A percentile compares a stretch with the other conserved stretches of the same genome.
phyloP scores from a whole-genome alignment of 2,329 filamentous ascomycete genomes.

The Penicillium sumatraense region DNA sequence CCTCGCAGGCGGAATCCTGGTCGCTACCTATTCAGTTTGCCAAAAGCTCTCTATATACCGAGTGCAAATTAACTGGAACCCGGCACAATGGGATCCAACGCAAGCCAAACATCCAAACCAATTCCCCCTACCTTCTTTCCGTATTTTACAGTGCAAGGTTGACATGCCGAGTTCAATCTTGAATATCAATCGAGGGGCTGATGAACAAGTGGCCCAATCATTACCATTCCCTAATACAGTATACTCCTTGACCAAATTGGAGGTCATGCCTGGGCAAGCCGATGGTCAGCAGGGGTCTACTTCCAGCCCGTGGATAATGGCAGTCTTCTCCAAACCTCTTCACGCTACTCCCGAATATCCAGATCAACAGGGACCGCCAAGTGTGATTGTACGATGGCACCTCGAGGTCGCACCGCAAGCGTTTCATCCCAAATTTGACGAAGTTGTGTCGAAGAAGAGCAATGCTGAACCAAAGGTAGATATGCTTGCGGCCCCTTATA shows the following conservation, averaged over 20 bases:
- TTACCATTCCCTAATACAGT: constrained; percentile 32
- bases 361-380: constrained; percentile 69
- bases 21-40: constrained; percentile 56
- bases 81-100: constrained; percentile 58
- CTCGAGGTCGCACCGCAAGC: constrained; percentile 67
- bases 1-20: constrained; percentile 35
- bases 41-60: constrained; percentile 76
- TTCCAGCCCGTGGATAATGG: constrained; percentile 67
- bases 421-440: constrained; percentile 77
- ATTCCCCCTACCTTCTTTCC: constrained; percentile 43
- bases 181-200: constrained; percentile 26
- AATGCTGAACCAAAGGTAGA: constrained; percentile 49
- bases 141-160: constrained; percentile 42
- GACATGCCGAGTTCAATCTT: constrained; percentile 40
- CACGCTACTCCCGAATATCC: constrained; percentile 57
- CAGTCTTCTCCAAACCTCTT: constrained; percentile 69
- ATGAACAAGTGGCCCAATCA: constrained; percentile 29
- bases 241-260: constrained; percentile 74
- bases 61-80: constrained; percentile 75
- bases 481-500: constrained; percentile 13
- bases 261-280: constrained; percentile 70
- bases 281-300: constrained; percentile 62
- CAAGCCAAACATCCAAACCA: constrained; percentile 35
- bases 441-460: constrained; percentile 69
- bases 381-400: constrained; percentile 83